These are phyloP conservation scores for Suillus clintonianus DNA, from an alignment of 768 basidiomycete genomes.

Conservation along the genomic window DNA sequence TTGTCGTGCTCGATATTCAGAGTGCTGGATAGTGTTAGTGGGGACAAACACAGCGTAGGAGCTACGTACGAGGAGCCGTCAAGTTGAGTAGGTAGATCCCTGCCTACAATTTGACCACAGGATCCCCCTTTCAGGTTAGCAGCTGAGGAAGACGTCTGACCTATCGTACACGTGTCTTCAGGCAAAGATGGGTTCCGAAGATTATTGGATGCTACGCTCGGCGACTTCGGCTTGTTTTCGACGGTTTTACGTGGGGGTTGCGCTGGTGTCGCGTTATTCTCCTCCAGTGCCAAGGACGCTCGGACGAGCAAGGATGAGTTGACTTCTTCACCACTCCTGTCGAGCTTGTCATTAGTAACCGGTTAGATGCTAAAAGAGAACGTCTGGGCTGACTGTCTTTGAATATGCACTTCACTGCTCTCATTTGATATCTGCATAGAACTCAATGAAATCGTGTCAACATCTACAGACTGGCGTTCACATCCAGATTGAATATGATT, in stretches of 20 bases:
- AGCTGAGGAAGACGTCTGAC: background rate
- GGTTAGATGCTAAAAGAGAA: too few relatives aligned
- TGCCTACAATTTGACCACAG: background rate
- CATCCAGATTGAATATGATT: background rate
- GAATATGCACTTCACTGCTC: background rate
- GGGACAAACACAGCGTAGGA: background rate
- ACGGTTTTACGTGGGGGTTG: background rate
- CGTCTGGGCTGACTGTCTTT: background rate
- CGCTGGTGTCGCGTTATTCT: background rate
- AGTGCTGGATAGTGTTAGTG: background rate
- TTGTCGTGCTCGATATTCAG: background rate
- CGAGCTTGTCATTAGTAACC: background rate
- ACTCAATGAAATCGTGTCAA: background rate
- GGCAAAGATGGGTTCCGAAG: background rate
- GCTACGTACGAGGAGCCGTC: background rate
- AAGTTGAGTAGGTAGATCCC: background rate
- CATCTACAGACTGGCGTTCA: background rate
- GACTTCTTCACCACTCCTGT: background rate
- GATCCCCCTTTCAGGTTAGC: background rate
- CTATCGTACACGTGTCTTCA: background rate
- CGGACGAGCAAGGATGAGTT: background rate
- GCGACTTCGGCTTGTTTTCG: background rate
- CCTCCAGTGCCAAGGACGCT: background rate
- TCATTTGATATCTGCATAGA: background rate
- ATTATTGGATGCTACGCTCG: background rate